Evolutionary conservation across 2,329 filamentous ascomycete species (phyloP).

Genomic region (Fusarium proliferatum): DNA sequence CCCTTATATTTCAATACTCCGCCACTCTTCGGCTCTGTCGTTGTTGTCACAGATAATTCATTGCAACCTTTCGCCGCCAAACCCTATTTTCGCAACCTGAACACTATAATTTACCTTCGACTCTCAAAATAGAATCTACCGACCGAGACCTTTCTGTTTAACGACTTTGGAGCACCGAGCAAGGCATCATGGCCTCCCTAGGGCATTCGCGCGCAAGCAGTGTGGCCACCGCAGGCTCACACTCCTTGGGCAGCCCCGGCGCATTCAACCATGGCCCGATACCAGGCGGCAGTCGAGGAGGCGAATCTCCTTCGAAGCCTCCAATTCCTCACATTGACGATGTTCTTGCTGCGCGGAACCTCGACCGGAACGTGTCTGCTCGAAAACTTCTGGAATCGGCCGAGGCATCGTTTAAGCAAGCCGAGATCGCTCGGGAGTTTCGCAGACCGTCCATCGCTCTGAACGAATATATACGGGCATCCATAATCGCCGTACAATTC

Average conservation of each 20-base stretch:
- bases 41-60: slow-evolving; percentile 22
- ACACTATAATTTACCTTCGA: not conserved
- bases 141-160: slow-evolving; percentile 25
- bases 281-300: slow-evolving; percentile 45
- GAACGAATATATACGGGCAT: slow-evolving; percentile 85
- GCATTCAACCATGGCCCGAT: slow-evolving; percentile 46
- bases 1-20: slow-evolving; percentile 30
- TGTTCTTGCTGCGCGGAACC: slow-evolving; percentile 58
- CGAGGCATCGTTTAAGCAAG: slow-evolving; percentile 66
- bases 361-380: slow-evolving; percentile 62
- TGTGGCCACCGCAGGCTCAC: slow-evolving; percentile 42
- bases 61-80: slow-evolving; percentile 2
- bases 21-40: slow-evolving; percentile 25
- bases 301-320: slow-evolving; percentile 43
- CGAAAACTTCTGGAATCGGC: slow-evolving; percentile 64
- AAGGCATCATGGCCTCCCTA: slow-evolving; percentile 42
- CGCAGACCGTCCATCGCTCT: slow-evolving; percentile 79
- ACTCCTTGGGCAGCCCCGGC: slow-evolving; percentile 49
- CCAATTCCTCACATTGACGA: slow-evolving; percentile 66
- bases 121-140: not conserved
- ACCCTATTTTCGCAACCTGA: not conserved
- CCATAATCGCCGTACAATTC: slow-evolving; percentile 78
- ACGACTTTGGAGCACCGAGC: slow-evolving; percentile 3
- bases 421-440: slow-evolving; percentile 72
- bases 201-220: slow-evolving; percentile 43